Conservation (phyloP, 1,139 yeast species). For the Waltiozyma sp. region DNA sequence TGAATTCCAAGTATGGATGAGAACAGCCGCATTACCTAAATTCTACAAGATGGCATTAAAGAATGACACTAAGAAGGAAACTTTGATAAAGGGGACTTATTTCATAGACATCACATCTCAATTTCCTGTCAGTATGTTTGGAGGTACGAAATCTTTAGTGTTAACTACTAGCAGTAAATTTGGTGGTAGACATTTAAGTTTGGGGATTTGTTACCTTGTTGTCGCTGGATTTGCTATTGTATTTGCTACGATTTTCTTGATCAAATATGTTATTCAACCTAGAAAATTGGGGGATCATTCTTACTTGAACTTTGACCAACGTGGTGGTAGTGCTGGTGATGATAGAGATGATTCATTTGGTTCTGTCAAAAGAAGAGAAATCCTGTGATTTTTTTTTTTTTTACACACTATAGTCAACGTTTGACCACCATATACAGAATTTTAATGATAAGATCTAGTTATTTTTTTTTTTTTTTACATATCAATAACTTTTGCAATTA, state of each 20-base stretch:
- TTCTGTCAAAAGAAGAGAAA: conserved; percentile 12
- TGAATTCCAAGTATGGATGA: conserved; percentile 69
- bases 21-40: conserved; percentile 67
- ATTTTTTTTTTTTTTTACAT: too few relatives aligned
- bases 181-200: conserved; percentile 60
- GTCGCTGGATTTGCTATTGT: conserved; percentile 35
- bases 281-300: conserved; percentile 33
- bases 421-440: too few relatives aligned
- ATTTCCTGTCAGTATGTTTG: conserved; percentile 58
- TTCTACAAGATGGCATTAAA: conserved; percentile 58
- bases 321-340: conserved; percentile 6
- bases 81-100: conserved; percentile 48
- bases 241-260: conserved; percentile 32
- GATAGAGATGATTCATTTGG: conserved; percentile 1
- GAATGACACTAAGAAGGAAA: conserved; percentile 30
- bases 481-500: too few relatives aligned
- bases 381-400: conserved; percentile 9
- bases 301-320: conserved; percentile 23
- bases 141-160: conserved; percentile 60
- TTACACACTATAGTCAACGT: too few relatives aligned
- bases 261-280: conserved; percentile 36
- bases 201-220: conserved; percentile 57
- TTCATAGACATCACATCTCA: conserved; percentile 48
- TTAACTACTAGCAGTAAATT: conserved; percentile 56
- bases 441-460: too few relatives aligned